Percentiles rank a stretch among this genome's conserved stretches.
Evolutionary conservation across 805 yeast genomes (phyloP).

Genomic region (Kazachstania psychrophila): DNA sequence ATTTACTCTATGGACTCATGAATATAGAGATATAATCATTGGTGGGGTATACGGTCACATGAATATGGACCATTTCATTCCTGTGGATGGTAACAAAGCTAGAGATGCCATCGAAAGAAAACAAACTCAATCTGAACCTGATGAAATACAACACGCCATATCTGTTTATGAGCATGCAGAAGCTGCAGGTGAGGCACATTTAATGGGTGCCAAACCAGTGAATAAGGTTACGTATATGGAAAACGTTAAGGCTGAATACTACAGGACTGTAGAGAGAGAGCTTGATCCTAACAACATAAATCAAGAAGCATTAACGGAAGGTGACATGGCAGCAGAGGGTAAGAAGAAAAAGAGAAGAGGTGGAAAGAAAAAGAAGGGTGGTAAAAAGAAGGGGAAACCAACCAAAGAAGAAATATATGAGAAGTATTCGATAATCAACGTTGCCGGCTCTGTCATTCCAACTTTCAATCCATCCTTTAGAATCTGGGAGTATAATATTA

Average conservation of each 20-base stretch:
- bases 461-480: conserved; percentile 78
- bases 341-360: conserved; percentile 11
- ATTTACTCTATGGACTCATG: conserved; percentile 72
- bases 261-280: conserved; percentile 14
- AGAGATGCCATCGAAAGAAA: conserved; percentile 35
- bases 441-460: conserved; percentile 69
- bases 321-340: neutral
- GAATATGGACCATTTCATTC: conserved; percentile 81
- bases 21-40: conserved; percentile 71
- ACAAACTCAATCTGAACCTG: conserved; percentile 18
- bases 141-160: neutral
- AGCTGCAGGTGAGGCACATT: conserved; percentile 31
- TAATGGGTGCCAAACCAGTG: conserved; percentile 55
- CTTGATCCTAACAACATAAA: no score
- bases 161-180: conserved; percentile 16
- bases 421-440: conserved; percentile 59
- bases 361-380: conserved; percentile 16
- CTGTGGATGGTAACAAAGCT: conserved; percentile 62
- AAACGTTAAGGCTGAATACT: conserved; percentile 42
- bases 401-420: conserved; percentile 32
- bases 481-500: conserved; percentile 77
- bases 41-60: conserved; percentile 85
- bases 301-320: no score
- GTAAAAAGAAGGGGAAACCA: conserved; percentile 10
- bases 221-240: conserved; percentile 61